A percentile compares a stretch with the other conserved stretches of the same genome.
Conservation (phyloP, 371 early-diverging fungal species). For the Lichtheimia corymbifera region DNA sequence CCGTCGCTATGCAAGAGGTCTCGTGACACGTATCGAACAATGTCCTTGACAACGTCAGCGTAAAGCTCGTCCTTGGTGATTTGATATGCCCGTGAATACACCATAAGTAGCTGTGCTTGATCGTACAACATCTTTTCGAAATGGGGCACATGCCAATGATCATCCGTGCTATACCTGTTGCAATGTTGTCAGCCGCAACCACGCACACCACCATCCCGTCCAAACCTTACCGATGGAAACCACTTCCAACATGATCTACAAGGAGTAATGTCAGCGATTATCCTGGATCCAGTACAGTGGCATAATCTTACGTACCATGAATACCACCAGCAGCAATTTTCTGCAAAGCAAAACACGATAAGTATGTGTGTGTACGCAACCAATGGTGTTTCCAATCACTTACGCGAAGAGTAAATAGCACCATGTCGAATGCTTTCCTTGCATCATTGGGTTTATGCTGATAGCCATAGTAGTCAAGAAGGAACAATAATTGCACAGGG, state of each 20-base stretch:
- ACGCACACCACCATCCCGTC: slow-evolving; percentile 3
- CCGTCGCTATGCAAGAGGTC: slow-evolving; percentile 53
- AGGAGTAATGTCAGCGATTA: neutral
- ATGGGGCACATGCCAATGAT: slow-evolving; percentile 55
- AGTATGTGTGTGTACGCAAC: no score
- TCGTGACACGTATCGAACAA: slow-evolving; percentile 54
- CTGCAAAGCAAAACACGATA: slow-evolving; percentile 7
- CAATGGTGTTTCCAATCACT: neutral
- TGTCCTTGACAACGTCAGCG: slow-evolving; percentile 54
- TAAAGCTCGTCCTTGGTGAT: slow-evolving; percentile 50
- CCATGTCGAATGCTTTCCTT: slow-evolving; percentile 57
- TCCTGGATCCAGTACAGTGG: no score
- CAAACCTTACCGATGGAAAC: slow-evolving; percentile 57
- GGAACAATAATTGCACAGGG: slow-evolving; percentile 59
- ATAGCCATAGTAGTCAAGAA: slow-evolving; percentile 52
- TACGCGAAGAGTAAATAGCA: slow-evolving; percentile 55
- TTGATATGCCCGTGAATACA: slow-evolving; percentile 48
- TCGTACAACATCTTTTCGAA: slow-evolving; percentile 76
- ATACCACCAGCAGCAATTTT: slow-evolving; percentile 64
- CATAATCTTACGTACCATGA: slow-evolving; percentile 43
- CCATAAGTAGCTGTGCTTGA: slow-evolving; percentile 64
- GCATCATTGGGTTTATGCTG: slow-evolving; percentile 21
- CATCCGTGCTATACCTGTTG: slow-evolving; percentile 42
- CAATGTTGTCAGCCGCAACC: slow-evolving; percentile 12
- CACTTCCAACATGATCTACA: slow-evolving; percentile 61